Conservation (phyloP, 1,139 yeast species). For the Geotrichum aggregatum region DNA sequence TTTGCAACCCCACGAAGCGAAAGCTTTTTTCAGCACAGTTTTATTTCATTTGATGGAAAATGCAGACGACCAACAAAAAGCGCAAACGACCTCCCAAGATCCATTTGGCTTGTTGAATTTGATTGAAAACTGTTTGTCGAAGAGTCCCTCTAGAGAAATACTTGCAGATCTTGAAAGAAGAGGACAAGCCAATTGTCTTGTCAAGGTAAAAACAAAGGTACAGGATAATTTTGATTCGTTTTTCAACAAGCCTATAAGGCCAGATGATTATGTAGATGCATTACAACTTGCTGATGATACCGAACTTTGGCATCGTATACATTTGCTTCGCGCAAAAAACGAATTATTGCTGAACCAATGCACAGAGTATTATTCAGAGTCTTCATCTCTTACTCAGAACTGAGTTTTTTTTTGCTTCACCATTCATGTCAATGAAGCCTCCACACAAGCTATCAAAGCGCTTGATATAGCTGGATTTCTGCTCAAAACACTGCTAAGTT, state of each 20-base stretch:
- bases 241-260: too few species aligned
- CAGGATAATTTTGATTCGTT: too few species aligned
- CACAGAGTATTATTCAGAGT: neutral
- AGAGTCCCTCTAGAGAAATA: neutral
- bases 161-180: neutral
- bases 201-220: too few species aligned
- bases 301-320: constrained; percentile 11
- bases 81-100: neutral
- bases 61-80: neutral
- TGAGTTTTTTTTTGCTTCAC: neutral
- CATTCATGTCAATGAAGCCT: constrained; percentile 10
- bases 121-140: constrained; percentile 8
- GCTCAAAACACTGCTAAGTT: too few species aligned
- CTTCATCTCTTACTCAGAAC: neutral
- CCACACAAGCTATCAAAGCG: constrained; percentile 9
- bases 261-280: neutral
- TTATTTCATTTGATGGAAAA: constrained; percentile 8
- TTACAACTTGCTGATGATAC: constrained; percentile 10
- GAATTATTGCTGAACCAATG: neutral
- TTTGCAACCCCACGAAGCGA: constrained; percentile 15
- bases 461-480: constrained; percentile 1
- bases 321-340: constrained; percentile 6
- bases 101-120: constrained; percentile 10
- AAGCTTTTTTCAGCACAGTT: constrained; percentile 9
- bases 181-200: neutral